Evolutionary conservation across 2,329 filamentous ascomycete species (phyloP).

Genomic region (Cucurbitaria berberidis): DNA sequence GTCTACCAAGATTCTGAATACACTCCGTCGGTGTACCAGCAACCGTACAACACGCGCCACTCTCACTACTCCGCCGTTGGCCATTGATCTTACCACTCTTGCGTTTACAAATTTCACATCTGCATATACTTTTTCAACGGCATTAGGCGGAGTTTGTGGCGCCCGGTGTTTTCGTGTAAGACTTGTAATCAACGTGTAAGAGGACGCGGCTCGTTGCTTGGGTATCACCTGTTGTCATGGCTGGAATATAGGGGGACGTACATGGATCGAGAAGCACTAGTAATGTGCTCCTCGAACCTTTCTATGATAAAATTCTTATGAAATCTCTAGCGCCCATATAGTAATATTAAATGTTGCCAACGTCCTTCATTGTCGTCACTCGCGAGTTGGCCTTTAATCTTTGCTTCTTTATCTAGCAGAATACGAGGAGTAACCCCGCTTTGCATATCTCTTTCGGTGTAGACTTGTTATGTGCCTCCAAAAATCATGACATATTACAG

Average conservation of each 20-base stretch:
- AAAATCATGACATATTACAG: neutral
- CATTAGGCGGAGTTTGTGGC: constrained; percentile 20
- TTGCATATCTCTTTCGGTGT: neutral
- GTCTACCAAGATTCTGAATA: constrained; percentile 72
- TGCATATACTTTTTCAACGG: constrained; percentile 8
- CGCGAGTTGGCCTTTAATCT: neutral
- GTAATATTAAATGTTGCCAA: constrained; percentile 14
- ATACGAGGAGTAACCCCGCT: neutral
- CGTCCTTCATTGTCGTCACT: neutral
- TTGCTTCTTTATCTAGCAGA: neutral
- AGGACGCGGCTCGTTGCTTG: neutral
- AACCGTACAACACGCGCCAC: constrained; percentile 35
- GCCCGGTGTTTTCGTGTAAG: constrained; percentile 3
- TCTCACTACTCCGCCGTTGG: constrained; percentile 46
- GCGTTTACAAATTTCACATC: constrained; percentile 7
- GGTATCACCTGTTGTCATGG: neutral
- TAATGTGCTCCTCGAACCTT: neutral
- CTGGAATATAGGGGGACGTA: neutral
- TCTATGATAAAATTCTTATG: constrained; percentile 5
- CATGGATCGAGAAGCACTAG: neutral
- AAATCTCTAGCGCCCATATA: constrained; percentile 17
- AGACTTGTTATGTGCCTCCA: neutral
- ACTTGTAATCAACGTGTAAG: neutral
- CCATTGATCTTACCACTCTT: constrained; percentile 24
- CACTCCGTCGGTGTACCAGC: constrained; percentile 55